Conservation (phyloP, 2,329 filamentous ascomycete genomes). For the Penicillium sp. region DNA sequence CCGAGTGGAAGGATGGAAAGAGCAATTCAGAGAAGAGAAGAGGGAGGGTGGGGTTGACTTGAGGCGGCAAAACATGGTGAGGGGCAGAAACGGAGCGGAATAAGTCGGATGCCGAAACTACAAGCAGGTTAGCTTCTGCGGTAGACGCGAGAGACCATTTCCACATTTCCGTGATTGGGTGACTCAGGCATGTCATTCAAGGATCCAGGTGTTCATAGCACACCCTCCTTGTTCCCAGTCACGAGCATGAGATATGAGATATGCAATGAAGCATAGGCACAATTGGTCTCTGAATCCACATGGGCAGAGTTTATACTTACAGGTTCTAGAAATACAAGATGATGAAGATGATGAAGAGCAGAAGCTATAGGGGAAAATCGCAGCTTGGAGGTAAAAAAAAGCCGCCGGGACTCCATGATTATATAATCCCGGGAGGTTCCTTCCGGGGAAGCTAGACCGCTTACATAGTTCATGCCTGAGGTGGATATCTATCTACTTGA, state of each 20-base stretch:
- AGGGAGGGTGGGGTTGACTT: conserved; percentile 47
- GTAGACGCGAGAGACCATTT: conserved; percentile 14
- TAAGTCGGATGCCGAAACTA: conserved; percentile 26
- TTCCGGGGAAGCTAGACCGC: neutral
- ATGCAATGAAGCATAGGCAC: neutral
- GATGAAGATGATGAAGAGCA: conserved; percentile 8
- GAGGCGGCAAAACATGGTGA: conserved; percentile 46
- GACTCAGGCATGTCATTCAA: neutral
- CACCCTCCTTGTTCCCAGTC: neutral
- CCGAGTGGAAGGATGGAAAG: conserved; percentile 32
- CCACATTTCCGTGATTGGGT: conserved; percentile 18
- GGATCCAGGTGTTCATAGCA: conserved; percentile 7
- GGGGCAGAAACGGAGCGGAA: conserved; percentile 33
- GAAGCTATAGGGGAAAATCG: conserved; percentile 23
- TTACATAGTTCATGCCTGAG: neutral
- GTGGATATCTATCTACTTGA: neutral
- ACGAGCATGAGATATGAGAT: neutral
- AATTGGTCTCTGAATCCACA: neutral
- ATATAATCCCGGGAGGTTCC: conserved; percentile 11
- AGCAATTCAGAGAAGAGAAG: conserved; percentile 41
- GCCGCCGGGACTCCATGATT: conserved; percentile 20
- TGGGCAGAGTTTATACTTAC: conserved; percentile 13
- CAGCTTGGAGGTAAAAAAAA: conserved; percentile 23
- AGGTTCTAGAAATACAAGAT: conserved; percentile 13
- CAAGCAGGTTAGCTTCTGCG: conserved; percentile 24